Evolutionary conservation across 176 grass and related monocot species (phyloP).

Genomic region (Zoysia pacifica): DNA sequence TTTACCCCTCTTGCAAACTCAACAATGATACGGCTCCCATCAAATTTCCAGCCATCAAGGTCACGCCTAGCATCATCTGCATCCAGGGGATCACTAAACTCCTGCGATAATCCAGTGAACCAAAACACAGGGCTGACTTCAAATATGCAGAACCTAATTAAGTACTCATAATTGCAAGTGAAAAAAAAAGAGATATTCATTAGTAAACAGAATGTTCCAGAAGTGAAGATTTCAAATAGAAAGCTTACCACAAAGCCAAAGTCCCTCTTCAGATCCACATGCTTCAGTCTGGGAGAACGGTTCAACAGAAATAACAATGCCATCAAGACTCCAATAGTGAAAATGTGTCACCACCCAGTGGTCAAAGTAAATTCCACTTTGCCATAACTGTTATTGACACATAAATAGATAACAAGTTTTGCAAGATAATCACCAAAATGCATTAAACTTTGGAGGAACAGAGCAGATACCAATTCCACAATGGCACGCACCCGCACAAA

Average conservation of each 20-base stretch:
- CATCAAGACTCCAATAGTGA: conserved; percentile 34
- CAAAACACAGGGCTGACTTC: conserved; percentile 18
- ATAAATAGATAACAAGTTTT: conserved; percentile 19
- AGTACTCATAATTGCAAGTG: not conserved
- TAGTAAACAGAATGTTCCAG: conserved; percentile 8
- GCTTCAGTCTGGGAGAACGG: conserved; percentile 60
- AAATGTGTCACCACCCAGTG: conserved; percentile 22
- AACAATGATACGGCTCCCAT: conserved; percentile 74
- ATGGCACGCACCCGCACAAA: conserved; percentile 23
- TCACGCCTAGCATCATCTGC: conserved; percentile 87
- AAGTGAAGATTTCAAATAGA: not conserved
- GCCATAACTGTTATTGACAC: not conserved
- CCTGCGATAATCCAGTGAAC: conserved; percentile 49
- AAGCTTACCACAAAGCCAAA: conserved; percentile 86
- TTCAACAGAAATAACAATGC: conserved; percentile 53
- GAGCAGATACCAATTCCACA: conserved; percentile 36
- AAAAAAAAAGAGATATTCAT: not conserved
- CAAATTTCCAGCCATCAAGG: conserved; percentile 69
- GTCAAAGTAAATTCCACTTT: conserved; percentile 34
- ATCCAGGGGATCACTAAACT: conserved; percentile 79
- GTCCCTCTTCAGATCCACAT: conserved; percentile 86
- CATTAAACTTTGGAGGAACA: conserved; percentile 30
- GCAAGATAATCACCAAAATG: conserved; percentile 26
- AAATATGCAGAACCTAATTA: conserved; percentile 30
- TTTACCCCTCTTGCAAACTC: conserved; percentile 89